phyloP scores from a whole-genome alignment of 768 basidiomycete species.

The Trametes gibbosa region DNA sequence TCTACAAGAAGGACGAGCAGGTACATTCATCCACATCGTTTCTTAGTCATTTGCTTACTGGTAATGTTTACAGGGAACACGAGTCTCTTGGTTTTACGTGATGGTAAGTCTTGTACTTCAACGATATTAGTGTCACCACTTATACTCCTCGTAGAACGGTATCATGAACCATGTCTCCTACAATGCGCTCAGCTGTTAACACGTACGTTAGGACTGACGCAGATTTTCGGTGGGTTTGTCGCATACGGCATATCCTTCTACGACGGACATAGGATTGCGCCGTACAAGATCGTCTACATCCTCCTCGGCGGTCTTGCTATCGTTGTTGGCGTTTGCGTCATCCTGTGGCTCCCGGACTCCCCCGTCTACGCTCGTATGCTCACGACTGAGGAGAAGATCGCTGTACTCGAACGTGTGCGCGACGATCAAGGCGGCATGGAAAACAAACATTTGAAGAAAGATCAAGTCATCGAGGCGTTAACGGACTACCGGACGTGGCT shows the following conservation, averaged over 20 bases:
- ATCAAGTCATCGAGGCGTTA: slow-evolving; percentile 56
- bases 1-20: slow-evolving; percentile 69
- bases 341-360: slow-evolving; percentile 64
- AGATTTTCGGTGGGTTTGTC: slow-evolving; percentile 60
- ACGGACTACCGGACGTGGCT: slow-evolving; percentile 60
- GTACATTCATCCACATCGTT: slow-evolving; percentile 19
- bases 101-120: slow-evolving; percentile 40
- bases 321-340: slow-evolving; percentile 50
- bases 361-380: slow-evolving; percentile 58
- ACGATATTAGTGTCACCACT: background rate
- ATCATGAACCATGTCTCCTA: background rate
- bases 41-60: background rate
- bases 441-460: slow-evolving; percentile 57
- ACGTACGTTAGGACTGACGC: slow-evolving; percentile 37
- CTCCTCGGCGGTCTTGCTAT: slow-evolving; percentile 61
- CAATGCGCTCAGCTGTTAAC: background rate
- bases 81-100: slow-evolving; percentile 66
- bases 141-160: slow-evolving; percentile 43
- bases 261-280: slow-evolving; percentile 42
- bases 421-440: slow-evolving; percentile 63
- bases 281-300: slow-evolving; percentile 63
- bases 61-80: slow-evolving; percentile 38
- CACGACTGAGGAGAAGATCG: slow-evolving; percentile 56
- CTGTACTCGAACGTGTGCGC: slow-evolving; percentile 63
- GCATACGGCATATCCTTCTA: slow-evolving; percentile 64